Evolutionary conservation across 208 protist genomes (phyloP).

Genomic region (Acanthamoeba castellanii): DNA sequence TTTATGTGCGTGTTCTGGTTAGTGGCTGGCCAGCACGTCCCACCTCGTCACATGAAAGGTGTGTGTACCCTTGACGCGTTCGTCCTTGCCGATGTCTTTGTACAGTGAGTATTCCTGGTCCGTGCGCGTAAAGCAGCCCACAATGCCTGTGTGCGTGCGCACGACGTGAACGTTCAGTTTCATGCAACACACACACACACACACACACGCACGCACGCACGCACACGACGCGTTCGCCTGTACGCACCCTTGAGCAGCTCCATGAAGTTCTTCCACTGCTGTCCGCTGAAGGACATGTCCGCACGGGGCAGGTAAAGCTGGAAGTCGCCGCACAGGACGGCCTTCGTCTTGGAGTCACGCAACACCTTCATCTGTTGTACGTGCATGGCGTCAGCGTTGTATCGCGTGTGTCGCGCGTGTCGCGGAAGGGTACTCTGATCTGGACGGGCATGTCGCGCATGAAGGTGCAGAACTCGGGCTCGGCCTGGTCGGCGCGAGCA

Average conservation of each 20-base stretch:
- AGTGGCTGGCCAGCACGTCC: not conserved
- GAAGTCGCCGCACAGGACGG: slow-evolving; percentile 42
- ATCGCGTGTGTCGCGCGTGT: not conserved
- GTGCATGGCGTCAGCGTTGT: not conserved
- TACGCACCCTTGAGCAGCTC: slow-evolving; percentile 28
- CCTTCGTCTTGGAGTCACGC: not conserved
- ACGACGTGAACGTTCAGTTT: not conserved
- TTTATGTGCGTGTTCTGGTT: not conserved
- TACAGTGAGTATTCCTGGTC: slow-evolving; percentile 67
- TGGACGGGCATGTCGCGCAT: slow-evolving; percentile 60
- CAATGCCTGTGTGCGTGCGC: not conserved
- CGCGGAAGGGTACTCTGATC: not conserved
- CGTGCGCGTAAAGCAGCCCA: slow-evolving; percentile 46
- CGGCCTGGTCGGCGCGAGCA: not conserved
- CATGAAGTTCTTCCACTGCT: slow-evolving; percentile 71
- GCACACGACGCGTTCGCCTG: not conserved
- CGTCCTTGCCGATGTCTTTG: slow-evolving; percentile 55
- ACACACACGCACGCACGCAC: too few species aligned
- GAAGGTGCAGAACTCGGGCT: slow-evolving; percentile 63
- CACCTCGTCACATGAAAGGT: not conserved
- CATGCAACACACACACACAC: too few species aligned
- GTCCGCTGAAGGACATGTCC: slow-evolving; percentile 23
- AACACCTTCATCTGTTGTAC: slow-evolving; percentile 59
- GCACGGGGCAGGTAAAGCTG: slow-evolving; percentile 2
- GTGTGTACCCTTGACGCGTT: slow-evolving; percentile 2